These are phyloP conservation scores for Talaromyces sp. DNA, from an alignment of 2,329 filamentous ascomycete species.

Conservation along the genomic window DNA sequence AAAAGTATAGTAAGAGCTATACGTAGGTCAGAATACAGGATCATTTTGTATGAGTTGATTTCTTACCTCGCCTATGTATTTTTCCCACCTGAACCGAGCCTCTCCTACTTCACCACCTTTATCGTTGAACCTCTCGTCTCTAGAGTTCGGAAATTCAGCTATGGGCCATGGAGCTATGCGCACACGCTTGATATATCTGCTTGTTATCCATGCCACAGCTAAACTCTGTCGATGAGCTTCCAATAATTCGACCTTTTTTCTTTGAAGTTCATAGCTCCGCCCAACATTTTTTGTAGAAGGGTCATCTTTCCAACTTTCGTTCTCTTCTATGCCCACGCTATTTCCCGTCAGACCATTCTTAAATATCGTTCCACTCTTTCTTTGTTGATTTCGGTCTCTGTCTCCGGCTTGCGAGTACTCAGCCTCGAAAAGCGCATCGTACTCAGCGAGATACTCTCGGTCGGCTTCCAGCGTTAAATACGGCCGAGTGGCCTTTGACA, in stretches of 20 bases:
- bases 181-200: conserved; percentile 32
- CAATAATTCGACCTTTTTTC: conserved; percentile 21
- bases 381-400: conserved; percentile 12
- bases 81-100: conserved; percentile 24
- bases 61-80: conserved; percentile 26
- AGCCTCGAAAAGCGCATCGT: conserved; percentile 20
- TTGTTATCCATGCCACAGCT: conserved; percentile 33
- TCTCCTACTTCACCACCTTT: conserved; percentile 16
- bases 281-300: not conserved
- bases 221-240: conserved; percentile 30
- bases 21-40: not conserved
- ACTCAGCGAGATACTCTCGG: conserved; percentile 14
- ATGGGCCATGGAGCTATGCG: conserved; percentile 26
- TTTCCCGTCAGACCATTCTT: not conserved
- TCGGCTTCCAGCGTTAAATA: conserved; percentile 27
- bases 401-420: conserved; percentile 21
- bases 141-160: conserved; percentile 15
- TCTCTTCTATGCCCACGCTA: not conserved
- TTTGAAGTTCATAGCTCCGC: conserved; percentile 1
- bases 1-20: conserved; percentile 26
- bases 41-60: not conserved
- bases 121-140: conserved; percentile 21
- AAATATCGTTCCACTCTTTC: not conserved
- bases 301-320: not conserved
- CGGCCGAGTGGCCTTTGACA: conserved; percentile 30